Evolutionary conservation across 805 yeast species (phyloP), one percentile per base, ranked within the genome.

Genomic region (Starmerella apicola): DNA sequence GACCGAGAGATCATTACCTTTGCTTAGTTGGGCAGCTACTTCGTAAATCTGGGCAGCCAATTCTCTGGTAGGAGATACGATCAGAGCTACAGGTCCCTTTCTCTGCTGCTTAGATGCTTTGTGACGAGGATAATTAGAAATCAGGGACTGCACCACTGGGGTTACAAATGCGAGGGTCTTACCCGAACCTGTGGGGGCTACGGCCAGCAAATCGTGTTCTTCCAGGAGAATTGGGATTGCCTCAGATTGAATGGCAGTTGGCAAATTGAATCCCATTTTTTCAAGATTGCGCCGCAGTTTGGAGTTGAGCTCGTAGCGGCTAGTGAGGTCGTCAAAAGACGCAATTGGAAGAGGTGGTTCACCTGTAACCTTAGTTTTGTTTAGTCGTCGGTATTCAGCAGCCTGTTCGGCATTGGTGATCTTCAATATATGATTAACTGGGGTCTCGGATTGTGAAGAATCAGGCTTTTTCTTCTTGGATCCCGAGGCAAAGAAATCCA

Each of bases 131-230:
- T n/a, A n/a, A 61, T 35, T 2, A 9, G 29, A 16, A 19, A 58
- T 51, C 16, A 71, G 57, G 42, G 63, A 62, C 50, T 82, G 91
- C 17, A 91, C 60, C 51, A 88, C 52, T 3, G 99, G 98, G 15
- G 85, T 72, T 41, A 82, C 63, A 56, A 81, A 91, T 23, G 96
- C 94, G 36, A 91, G 65, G 0, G 98, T 91, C 58, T 91, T 91
- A 67, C 98, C 98, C 4, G 96, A 84, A 51, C 98, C 98, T 1
- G 98, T 91, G 34, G 97, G 97, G 0, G 97, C 96, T 67, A 95
- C 83, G 1, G 94, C 94, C 32, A 91, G 66, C 25, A 91, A 57
- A 56, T 88, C 96, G 43, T 94, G 71, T 22, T 66, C 70, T 38
- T 72, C 67, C 38, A 84, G 61, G 12, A 82, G 61, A 8, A 75